Percentiles rank a stretch among this genome's conserved stretches.
These are phyloP conservation scores for Filosporella fistucella DNA, from an alignment of 495 filamentous ascomycete genomes.

Conservation along the genomic window DNA sequence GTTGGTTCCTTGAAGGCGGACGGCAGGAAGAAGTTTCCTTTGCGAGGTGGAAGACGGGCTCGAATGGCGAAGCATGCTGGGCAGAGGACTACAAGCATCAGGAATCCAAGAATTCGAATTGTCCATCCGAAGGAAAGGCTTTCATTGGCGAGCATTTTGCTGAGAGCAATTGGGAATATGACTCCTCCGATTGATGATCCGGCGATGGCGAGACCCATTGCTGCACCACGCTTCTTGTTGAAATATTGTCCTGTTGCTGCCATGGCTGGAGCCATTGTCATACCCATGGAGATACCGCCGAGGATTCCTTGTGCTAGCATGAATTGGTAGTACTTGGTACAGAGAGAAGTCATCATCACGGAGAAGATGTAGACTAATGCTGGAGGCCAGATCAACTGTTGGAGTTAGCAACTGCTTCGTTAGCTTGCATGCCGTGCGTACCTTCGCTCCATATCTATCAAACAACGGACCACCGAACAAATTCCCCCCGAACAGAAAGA, in stretches of 20 bases:
- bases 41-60: conserved; percentile 39
- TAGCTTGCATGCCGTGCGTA: not conserved
- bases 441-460: conserved; percentile 19
- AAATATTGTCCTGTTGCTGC: conserved; percentile 72
- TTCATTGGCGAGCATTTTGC: conserved; percentile 13
- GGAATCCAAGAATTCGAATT: conserved; percentile 53
- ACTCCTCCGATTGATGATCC: conserved; percentile 67
- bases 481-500: conserved; percentile 19
- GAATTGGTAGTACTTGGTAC: conserved; percentile 65
- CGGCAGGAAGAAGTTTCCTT: conserved; percentile 35
- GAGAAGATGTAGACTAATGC: conserved; percentile 49
- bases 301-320: conserved; percentile 72
- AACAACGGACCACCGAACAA: conserved; percentile 21
- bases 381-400: conserved; percentile 15
- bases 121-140: conserved; percentile 55
- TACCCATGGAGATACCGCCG: conserved; percentile 67
- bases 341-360: conserved; percentile 66
- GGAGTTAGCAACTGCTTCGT: not conserved
- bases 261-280: conserved; percentile 66
- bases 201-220: conserved; percentile 62
- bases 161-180: conserved; percentile 53
- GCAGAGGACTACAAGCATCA: conserved; percentile 41
- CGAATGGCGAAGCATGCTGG: conserved; percentile 38
- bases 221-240: conserved; percentile 55
- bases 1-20: conserved; percentile 33